Percentiles rank a stretch among this genome's conserved stretches.
Conservation (phyloP, 306 rosid species). For the Vigna nakashimae region DNA sequence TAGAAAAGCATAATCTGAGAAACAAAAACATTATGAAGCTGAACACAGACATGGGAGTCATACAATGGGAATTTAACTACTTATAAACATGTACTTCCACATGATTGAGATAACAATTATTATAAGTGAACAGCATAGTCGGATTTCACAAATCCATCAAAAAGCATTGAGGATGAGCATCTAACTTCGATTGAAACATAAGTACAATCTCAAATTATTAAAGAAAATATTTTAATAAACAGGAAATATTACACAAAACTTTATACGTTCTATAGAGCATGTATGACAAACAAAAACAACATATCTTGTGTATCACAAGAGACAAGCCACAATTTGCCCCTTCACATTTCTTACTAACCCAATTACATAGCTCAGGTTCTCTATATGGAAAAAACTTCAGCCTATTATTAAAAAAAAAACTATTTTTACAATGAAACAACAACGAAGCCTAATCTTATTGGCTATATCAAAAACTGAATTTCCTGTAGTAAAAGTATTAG, state of each 20-base stretch:
- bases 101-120: conserved; percentile 38
- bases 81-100: conserved; percentile 18
- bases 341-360: conserved; percentile 17
- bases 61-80: conserved; percentile 16
- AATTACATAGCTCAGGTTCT: conserved; percentile 28
- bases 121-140: conserved; percentile 13
- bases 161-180: conserved; percentile 22
- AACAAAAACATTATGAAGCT: conserved; percentile 38
- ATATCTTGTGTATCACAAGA: conserved; percentile 28
- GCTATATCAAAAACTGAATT: conserved; percentile 31
- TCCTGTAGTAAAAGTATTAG: conserved; percentile 22
- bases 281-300: conserved; percentile 27
- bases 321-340: conserved; percentile 16
- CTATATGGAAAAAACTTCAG: neutral
- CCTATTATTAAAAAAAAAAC: neutral
- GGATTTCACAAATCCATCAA: conserved; percentile 39
- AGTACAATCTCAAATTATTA: neutral
- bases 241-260: conserved; percentile 21
- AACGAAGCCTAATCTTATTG: conserved; percentile 6
- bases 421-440: conserved; percentile 19
- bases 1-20: conserved; percentile 15
- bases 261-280: conserved; percentile 2
- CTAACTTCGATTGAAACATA: conserved; percentile 33
- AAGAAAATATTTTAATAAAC: conserved; percentile 23
- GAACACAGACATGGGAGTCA: conserved; percentile 8